Base-by-base conservation (phyloP, 345 rosid genomes). In the Hibiscus trionum region DNA sequence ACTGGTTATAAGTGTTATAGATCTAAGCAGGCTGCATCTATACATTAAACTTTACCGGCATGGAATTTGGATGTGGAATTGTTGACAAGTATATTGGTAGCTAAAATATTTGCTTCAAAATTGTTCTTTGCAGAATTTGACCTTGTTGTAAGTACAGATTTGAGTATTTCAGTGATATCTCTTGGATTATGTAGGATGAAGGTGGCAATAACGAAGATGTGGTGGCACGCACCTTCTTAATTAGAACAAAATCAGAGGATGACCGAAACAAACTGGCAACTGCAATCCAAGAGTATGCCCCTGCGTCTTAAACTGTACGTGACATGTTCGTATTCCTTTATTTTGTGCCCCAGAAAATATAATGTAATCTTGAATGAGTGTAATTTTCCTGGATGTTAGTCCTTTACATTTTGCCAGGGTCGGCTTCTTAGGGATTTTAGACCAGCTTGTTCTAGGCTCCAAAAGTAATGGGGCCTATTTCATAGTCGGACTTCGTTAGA, bases 261-360 rank as follows among this genome's bases (percentile, higher is more conserved):
- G 97, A 93, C 59, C 87, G 97, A 55, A 77, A 88, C 73, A 86
- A 88, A 70, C 85, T 95, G 65, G 95, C 90, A 4, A 71, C 89
- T n/a, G 87, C 90, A 8, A 95, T 95, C 79, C 84, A 87, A 78
- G 97, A 90, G 80, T 85, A 85, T 33, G 89, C 97, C 21, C 97
- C 98, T 47, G 81, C 84, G 15, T 89, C 86, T 0, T 91, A 79
- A 86, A 46, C 59, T 7, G 37, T 53, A 37, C 76, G 39, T 29
- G 56, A 67, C 53, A 16, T 14, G 7, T 31, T 33, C 19, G 12
- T 42, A 21, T 72, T 52, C 47, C 70, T n/a, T 75, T 35, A 24
- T 33, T 73, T 76, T 70, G 37, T 59, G 60, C 52, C 15, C 52
- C 3, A 3, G 12, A 44, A 44, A 44, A 47, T 47, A 46, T 46